Conservation (phyloP, 495 filamentous ascomycete species). For the Penicillium taxi region DNA sequence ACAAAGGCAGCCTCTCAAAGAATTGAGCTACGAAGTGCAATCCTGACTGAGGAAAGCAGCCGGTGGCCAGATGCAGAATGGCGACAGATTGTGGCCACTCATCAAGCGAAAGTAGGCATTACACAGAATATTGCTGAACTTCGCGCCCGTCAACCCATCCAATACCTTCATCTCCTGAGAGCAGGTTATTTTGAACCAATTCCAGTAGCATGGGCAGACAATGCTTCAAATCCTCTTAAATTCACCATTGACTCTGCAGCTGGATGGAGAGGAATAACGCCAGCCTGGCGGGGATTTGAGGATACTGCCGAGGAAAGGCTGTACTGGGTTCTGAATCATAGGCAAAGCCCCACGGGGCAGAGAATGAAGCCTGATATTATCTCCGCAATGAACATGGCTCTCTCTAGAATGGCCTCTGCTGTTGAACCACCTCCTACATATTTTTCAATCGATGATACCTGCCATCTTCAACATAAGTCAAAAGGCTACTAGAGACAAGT, state of each 20-base stretch:
- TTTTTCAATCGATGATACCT: constrained; percentile 32
- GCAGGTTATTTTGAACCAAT: constrained; percentile 46
- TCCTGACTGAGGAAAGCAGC: constrained; percentile 34
- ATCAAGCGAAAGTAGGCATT: constrained; percentile 39
- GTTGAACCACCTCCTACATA: constrained; percentile 33
- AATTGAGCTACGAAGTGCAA: constrained; percentile 20
- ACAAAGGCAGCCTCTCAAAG: constrained; percentile 4
- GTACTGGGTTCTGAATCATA: constrained; percentile 43
- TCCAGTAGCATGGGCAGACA: constrained; percentile 35
- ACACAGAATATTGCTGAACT: constrained; percentile 30
- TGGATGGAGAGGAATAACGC: constrained; percentile 43
- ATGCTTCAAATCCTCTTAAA: constrained; percentile 35
- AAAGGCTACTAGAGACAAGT: constrained; percentile 39
- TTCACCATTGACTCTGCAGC: constrained; percentile 36
- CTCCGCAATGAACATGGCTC: constrained; percentile 35
- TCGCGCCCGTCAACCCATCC: constrained; percentile 27
- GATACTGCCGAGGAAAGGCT: constrained; percentile 41
- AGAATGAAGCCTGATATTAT: constrained; percentile 39
- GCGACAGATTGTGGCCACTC: constrained; percentile 27
- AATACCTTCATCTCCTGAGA: constrained; percentile 41
- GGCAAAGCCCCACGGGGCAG: constrained; percentile 18
- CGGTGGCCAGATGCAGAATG: constrained; percentile 35
- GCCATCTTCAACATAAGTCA: constrained; percentile 30
- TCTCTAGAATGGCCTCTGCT: constrained; percentile 33
- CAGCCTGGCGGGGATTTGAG: constrained; percentile 40